phyloP scores from a whole-genome alignment of 768 basidiomycete genomes.

The Agrocybe chaxingu region DNA sequence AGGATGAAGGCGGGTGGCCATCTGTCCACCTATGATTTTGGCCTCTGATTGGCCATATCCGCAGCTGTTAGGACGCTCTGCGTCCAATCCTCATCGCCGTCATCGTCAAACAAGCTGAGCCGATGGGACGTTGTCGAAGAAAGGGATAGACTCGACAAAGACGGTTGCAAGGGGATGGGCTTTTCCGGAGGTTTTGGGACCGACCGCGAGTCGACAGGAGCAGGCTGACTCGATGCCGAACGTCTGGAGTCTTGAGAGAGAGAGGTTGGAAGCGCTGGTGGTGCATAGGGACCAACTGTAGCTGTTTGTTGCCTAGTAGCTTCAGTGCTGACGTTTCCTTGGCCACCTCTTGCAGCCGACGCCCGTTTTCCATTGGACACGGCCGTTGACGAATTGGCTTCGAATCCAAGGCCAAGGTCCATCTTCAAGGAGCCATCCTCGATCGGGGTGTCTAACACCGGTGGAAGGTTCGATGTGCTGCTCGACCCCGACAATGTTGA shows the following conservation, averaged over 20 bases:
- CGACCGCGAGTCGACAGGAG: constrained; percentile 1
- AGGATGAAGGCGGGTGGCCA: not conserved
- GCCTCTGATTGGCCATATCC: constrained; percentile 30
- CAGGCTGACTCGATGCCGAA: not conserved
- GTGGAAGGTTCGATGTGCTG: constrained; percentile 45
- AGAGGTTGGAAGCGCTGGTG: not conserved
- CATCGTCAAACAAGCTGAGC: constrained; percentile 44
- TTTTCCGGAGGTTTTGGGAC: constrained; percentile 12
- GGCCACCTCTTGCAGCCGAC: constrained; percentile 2
- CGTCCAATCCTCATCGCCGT: constrained; percentile 62
- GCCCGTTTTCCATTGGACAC: constrained; percentile 15
- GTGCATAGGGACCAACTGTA: no score
- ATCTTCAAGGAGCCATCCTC: constrained; percentile 53
- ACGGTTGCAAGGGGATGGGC: constrained; percentile 11
- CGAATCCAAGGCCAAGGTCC: constrained; percentile 33
- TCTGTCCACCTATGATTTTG: constrained; percentile 1
- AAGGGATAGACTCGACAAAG: constrained; percentile 16
- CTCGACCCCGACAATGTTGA: constrained; percentile 11
- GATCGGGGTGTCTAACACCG: constrained; percentile 59
- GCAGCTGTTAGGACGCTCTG: constrained; percentile 72
- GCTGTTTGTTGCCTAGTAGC: not conserved
- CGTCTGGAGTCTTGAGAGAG: not conserved
- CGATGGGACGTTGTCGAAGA: constrained; percentile 43
- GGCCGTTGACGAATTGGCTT: constrained; percentile 27
- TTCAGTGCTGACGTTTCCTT: not conserved